Base-by-base conservation (phyloP, 805 yeast species). In the Metschnikowia matae region DNA sequence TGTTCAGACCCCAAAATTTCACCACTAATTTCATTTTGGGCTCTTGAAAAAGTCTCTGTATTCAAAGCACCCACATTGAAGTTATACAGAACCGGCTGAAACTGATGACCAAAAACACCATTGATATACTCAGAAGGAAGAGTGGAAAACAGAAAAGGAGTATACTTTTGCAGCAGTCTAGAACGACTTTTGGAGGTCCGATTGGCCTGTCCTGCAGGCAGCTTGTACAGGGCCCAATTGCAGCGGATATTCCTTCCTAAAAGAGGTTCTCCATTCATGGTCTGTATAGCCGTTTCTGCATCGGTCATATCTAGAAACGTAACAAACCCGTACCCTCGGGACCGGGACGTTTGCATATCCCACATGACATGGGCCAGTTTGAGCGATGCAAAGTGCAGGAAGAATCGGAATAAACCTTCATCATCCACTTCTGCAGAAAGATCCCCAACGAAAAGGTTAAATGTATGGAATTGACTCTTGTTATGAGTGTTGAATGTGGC, bases 271-370 rank as follows among this genome's bases (percentile, higher is more conserved):
- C 96, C 95, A 65, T 85, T 85, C 89, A 85, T 87, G 29, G 83
- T 68, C 50, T 76, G 77, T 56, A 88, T 71, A 29, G 95, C 95
- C 46, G 65, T 67, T 59, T 85, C 89, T 2, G 96, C 96, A 56
- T 88, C 92, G 17, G 72, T 68, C 54, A 77, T 80, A 23, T 77
- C 79, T 26, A 72, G 66, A 61, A 90, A 90, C 1, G 92, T 84
- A 11, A 89, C 94, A 67, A 90, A 89, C 2, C 97, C 96, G 63
- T 89, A 89, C 35, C 96, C 96, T 69, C 96, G 77, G 2, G 96
- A 88, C 63, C 96, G 77, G 40, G 95, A 94, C 23, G 94, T 85
- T 65, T 87, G 91, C 95, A 89, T 88, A 65, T 90, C 96, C 96
- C 97, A 89, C 96, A 89, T 90, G 32, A 89, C 96, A 59, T 89